Conservation (phyloP, 495 filamentous ascomycete species). For the Clavariopsis aquatica region DNA sequence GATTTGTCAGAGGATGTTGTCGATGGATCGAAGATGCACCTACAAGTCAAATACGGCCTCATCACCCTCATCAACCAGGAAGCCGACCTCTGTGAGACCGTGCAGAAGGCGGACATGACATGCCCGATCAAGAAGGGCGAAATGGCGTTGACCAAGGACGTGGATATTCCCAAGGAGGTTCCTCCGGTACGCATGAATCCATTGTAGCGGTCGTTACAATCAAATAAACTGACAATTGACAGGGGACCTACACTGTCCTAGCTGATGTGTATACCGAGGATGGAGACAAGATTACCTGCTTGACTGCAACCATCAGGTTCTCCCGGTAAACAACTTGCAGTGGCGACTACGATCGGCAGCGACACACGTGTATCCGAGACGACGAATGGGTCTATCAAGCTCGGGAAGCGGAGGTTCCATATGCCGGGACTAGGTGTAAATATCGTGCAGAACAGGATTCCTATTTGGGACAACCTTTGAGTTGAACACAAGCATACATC, state of each 20-base stretch:
- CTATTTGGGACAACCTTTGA: conserved; percentile 30
- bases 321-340: conserved; percentile 35
- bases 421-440: conserved; percentile 33
- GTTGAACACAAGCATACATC: not conserved
- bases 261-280: conserved; percentile 80
- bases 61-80: conserved; percentile 80
- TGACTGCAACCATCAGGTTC: conserved; percentile 69
- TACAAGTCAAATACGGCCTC: conserved; percentile 90
- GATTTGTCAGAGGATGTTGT: conserved; percentile 66
- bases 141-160: conserved; percentile 70
- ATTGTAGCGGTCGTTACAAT: not conserved
- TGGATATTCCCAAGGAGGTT: conserved; percentile 83
- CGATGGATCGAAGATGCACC: conserved; percentile 73
- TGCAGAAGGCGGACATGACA: conserved; percentile 80
- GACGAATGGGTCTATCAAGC: conserved; percentile 22
- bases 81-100: conserved; percentile 83
- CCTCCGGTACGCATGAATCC: conserved; percentile 70
- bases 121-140: conserved; percentile 83
- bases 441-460: conserved; percentile 27
- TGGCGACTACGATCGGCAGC: not conserved
- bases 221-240: conserved; percentile 18
- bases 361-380: conserved; percentile 24
- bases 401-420: conserved; percentile 34
- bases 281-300: conserved; percentile 73
- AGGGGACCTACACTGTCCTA: conserved; percentile 87